Evolutionary conservation across 2,329 filamentous ascomycete genomes (phyloP), one percentile per base, ranked within the genome.

Genomic region (Claviceps purpurea): DNA sequence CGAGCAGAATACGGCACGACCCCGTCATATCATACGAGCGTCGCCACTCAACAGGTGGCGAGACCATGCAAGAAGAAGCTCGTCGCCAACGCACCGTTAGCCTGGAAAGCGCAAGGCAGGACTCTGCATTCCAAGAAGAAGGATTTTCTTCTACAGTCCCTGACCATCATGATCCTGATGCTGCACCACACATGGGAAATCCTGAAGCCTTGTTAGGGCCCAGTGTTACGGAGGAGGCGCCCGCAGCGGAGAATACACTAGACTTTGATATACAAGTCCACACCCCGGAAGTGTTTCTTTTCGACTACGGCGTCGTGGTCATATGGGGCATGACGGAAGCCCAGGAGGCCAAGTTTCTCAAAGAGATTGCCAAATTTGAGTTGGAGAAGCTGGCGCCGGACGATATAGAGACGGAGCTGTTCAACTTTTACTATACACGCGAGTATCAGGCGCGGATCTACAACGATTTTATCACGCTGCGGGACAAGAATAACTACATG

Each of bases 401-500:
- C 63, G 89, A 95, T 60, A 84, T 95, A 34, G 91, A 98, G 70
- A 88, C 89, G 47, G 93, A 98, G 68, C 89, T 91, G 63, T 98
- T 98, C 76, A 98, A 98, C 67, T 98, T 97, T 68, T 98, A 98
- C 73, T 97, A 98, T 72, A 97, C 93, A 3, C 81, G 87, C 61
- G 91, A 97, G 65, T 98, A 98, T 66, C 94, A 98, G 70, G 89
- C 93, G 22, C 85, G 93, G 50, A 98, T 98, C 67, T 98, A 98
- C 77, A 98, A 98, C 69, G 93, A 98, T 69, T 98, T 98, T 62
- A 98, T 98, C 68, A 93, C 88, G 2, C 70, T 98, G 55, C 79
- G 90, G 48, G 91, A 97, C 62, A 95, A 95, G 70, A 84, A 84
- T 62, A 95, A 95, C 68, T 95, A 97, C 72, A 97, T 97, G 93